Conservation (phyloP, 805 yeast genomes). For the Saccharomyces cerevisiae region DNA sequence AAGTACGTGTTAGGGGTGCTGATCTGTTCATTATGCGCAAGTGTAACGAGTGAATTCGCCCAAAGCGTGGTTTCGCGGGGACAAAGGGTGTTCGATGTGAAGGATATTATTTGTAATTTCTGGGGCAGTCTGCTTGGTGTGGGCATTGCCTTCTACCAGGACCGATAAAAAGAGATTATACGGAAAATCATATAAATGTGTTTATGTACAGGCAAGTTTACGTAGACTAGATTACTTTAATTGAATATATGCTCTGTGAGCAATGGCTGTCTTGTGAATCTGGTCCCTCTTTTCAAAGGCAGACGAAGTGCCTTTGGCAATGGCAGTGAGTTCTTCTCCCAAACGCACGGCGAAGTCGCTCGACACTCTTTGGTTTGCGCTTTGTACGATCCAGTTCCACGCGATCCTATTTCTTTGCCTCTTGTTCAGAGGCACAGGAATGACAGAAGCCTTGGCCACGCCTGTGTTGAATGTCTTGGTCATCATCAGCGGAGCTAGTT, state of each 20-base stretch:
- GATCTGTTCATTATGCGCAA: constrained; percentile 40
- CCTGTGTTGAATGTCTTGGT: constrained; percentile 74
- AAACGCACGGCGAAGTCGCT: constrained; percentile 79
- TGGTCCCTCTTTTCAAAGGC: constrained; percentile 77
- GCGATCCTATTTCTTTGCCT: constrained; percentile 84
- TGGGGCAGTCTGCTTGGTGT: constrained; percentile 25
- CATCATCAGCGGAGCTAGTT: constrained; percentile 75
- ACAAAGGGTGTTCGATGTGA: constrained; percentile 39
- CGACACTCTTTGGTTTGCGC: constrained; percentile 69
- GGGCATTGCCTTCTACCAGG: constrained; percentile 10
- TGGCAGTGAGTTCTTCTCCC: constrained; percentile 80
- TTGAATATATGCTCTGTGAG: constrained; percentile 74
- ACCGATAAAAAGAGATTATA: constrained; percentile 2
- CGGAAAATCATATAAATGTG: constrained; percentile 1
- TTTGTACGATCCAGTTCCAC: constrained; percentile 83
- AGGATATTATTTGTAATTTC: constrained; percentile 37
- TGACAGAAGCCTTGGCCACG: constrained; percentile 70
- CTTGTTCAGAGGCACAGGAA: constrained; percentile 75
- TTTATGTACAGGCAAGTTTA: background rate
- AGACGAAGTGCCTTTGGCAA: constrained; percentile 67
- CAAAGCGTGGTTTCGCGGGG: constrained; percentile 33
- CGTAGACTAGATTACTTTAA: constrained; percentile 24
- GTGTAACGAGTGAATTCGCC: constrained; percentile 42
- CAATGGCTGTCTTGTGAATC: constrained; percentile 79
- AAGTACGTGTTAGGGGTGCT: constrained; percentile 31